Base-by-base conservation (phyloP, 2,329 filamentous ascomycete genomes). In the Cercospora citrullina region DNA sequence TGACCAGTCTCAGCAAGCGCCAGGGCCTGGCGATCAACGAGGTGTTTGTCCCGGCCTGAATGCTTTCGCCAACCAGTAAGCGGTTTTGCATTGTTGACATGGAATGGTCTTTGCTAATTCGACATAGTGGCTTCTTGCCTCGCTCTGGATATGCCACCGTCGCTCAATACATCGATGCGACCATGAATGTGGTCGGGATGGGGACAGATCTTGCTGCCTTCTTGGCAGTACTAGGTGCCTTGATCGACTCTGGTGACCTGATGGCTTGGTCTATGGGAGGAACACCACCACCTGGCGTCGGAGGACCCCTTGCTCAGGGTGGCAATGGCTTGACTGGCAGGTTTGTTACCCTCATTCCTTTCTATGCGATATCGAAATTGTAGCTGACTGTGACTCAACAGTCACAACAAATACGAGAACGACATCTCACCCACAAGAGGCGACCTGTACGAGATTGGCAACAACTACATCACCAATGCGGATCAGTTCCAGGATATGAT, bases 401-500 rank as follows among this genome's bases (percentile, higher is more conserved):
- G 42, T 5, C 77, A 79, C 72, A 78, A 77, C 71, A 76, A 78
- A 68, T 80, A 79, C 66, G 78, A 80, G 72, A 71, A 69, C 36
- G 78, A 80, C 61, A 75, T 69, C 5, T 78, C 75, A 3, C 77
- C 78, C 1, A 76, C 74, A 6, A 69, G 78, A 23, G 75, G 73
- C 58, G 77, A 80, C 53, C 60, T 79, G 8, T 79, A 78, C 67
- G 64, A 73, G 60, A 65, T 62, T 8, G 76, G 75, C 36, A 74
- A 77, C 68, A 72, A 76, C 60, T 75, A 72, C 67, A 70, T 72
- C 9, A 67, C 73, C 4, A 67, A 73, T 55, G 67, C 73, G 39
- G 36, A 63, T 28, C 72, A 75, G 39, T 77, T 76, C 70, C 73
- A 77, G 55, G 66, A 71, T 14, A 58, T 79, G 21, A 77, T 77